Evolutionary conservation across 805 yeast genomes (phyloP).

Genomic region (Sungouiozyma intestinalis): DNA sequence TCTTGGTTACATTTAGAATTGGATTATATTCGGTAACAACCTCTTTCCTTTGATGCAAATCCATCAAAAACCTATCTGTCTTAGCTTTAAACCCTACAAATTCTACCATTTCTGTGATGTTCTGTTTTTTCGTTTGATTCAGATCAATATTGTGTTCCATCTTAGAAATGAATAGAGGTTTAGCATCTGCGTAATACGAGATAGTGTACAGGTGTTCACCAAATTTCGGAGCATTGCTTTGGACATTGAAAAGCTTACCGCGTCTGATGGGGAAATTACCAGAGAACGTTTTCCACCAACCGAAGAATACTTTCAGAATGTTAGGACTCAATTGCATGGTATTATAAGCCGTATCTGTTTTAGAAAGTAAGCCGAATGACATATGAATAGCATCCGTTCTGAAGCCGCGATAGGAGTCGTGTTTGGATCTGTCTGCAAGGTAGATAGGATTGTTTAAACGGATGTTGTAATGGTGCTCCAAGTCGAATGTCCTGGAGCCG

Average conservation of each 20-base stretch:
- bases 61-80: constrained; percentile 46
- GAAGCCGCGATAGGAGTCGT: constrained; percentile 76
- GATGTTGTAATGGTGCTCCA: constrained; percentile 53
- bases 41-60: constrained; percentile 55
- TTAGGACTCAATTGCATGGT: constrained; percentile 69
- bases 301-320: constrained; percentile 54
- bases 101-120: constrained; percentile 26
- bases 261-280: constrained; percentile 70
- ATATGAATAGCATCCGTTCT: constrained; percentile 75
- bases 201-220: constrained; percentile 67
- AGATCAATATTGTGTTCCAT: constrained; percentile 42
- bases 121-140: constrained; percentile 9
- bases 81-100: constrained; percentile 65
- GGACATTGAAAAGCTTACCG: constrained; percentile 59
- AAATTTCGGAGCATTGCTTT: constrained; percentile 50
- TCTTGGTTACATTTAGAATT: constrained; percentile 37
- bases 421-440: constrained; percentile 36
- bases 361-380: constrained; percentile 45
- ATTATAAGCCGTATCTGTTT: constrained; percentile 41
- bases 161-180: constrained; percentile 69
- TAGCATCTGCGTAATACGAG: constrained; percentile 63
- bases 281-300: constrained; percentile 84
- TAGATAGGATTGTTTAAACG: constrained; percentile 45
- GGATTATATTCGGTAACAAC: constrained; percentile 35
- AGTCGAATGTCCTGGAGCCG: constrained; percentile 33